Base-by-base conservation (phyloP, 2,329 filamentous ascomycete genomes). In the Dactylellina sp. region DNA sequence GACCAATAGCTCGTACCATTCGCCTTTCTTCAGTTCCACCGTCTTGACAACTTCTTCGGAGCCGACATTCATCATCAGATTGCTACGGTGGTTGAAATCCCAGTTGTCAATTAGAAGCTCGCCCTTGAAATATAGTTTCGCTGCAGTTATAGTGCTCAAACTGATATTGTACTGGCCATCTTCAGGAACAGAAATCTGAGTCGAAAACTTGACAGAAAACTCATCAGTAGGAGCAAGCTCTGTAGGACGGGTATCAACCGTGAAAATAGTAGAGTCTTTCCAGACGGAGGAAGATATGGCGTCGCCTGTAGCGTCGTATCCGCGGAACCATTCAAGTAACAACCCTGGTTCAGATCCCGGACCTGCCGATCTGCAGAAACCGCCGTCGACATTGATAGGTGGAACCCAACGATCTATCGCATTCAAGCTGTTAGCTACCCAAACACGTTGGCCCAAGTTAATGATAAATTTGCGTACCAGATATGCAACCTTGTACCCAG, bases 41-140 rank as follows among this genome's bases (percentile, higher is more conserved):
- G 70, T 74, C 35, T 56, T 66, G n/a, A 74, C 39, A 9, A 66
- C 40, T 57, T 74, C 70, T 28, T 74, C 70, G 7, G 70, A 74
- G n/a, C 70, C 70, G 28, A 66, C 55, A 39, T 74, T 74, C 70
- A 74, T 74, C 61, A 74, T 65, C 7, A 74, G 39, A 25, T 74
- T 61, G 7, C 61, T 53, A 6, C 70, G 70, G 25, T 62, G 53
- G 37, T 74, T 74, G 56, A 74, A 74, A n/a, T 74, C 70, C 70
- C 70, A 74, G 70, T 74, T 74, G n/a, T 74, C 70, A 42, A 74
- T 61, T 7, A 74, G 55, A 12, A 66, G 61, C 18, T 60, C 55
- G 18, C 70, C 70, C n/a, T 74, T 50, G 18, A 66, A 32, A 18
- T 66, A 74, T 16, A 74, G 35, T 5, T 62, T 61, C 3, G 55